These are phyloP conservation scores for Coemansia biformis DNA, from an alignment of 192 early-diverging fungal genomes.

Conservation along the genomic window DNA sequence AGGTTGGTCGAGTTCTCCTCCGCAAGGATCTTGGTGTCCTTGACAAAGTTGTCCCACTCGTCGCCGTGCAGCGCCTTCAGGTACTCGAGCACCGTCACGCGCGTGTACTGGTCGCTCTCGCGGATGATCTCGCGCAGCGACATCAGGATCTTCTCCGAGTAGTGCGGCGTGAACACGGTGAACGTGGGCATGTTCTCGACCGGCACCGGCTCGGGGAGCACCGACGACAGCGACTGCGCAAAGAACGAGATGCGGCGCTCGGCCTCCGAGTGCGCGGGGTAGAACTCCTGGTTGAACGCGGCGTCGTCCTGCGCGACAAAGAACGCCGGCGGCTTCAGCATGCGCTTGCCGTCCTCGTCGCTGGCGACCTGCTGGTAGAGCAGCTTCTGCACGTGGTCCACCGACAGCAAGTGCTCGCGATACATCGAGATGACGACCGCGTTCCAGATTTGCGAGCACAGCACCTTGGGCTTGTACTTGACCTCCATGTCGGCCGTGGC, in stretches of 20 bases:
- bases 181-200: constrained; percentile 83
- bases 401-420: constrained; percentile 68
- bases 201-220: constrained; percentile 71
- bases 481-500: constrained; percentile 67
- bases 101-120: constrained; percentile 73
- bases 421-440: constrained; percentile 81
- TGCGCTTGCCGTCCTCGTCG: constrained; percentile 61
- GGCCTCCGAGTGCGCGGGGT: constrained; percentile 69
- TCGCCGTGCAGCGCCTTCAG: constrained; percentile 69
- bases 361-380: constrained; percentile 68
- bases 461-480: constrained; percentile 71
- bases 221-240: constrained; percentile 76
- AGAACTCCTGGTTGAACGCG: constrained; percentile 66
- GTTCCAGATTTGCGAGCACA: constrained; percentile 82
- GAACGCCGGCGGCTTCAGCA: constrained; percentile 66
- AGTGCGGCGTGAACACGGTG: constrained; percentile 79
- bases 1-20: constrained; percentile 59
- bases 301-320: constrained; percentile 74
- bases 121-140: constrained; percentile 78
- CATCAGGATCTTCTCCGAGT: constrained; percentile 79
- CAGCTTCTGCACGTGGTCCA: constrained; percentile 68
- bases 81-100: constrained; percentile 77
- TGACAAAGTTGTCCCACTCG: constrained; percentile 90
- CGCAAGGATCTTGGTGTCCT: constrained; percentile 74
- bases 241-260: constrained; percentile 82